Conservation (phyloP, 352 stramenopile species). For the Pythium pectinolyticum region DNA sequence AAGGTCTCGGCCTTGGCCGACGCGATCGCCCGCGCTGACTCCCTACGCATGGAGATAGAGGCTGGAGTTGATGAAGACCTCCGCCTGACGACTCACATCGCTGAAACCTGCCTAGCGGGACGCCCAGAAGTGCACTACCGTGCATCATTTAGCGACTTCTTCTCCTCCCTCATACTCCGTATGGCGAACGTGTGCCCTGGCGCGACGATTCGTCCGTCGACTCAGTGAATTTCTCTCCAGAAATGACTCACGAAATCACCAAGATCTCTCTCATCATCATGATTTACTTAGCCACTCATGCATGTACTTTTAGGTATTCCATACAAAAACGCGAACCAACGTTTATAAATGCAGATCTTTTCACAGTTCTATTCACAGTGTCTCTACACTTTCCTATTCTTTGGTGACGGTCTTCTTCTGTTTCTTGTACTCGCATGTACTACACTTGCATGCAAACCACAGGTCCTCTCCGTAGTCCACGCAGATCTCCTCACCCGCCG, state of each 20-base stretch:
- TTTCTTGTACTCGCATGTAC: not conserved
- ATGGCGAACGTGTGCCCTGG: not conserved
- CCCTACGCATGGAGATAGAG: not conserved
- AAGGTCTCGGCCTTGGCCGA: not conserved
- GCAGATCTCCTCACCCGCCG: not conserved
- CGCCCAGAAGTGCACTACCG: not conserved
- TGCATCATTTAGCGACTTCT: not conserved
- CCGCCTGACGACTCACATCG: not conserved
- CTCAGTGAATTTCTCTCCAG: not conserved
- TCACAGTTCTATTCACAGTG: not conserved
- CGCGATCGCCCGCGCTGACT: not conserved
- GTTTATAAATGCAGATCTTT: not conserved
- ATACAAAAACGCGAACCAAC: no score
- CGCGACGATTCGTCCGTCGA: not conserved
- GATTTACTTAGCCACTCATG: no score
- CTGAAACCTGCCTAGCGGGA: not conserved
- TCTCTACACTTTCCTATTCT: not conserved
- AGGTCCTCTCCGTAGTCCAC: slow-evolving; percentile 3
- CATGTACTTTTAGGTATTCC: no score
- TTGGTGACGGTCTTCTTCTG: not conserved
- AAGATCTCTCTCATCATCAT: no score
- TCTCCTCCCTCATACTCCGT: not conserved
- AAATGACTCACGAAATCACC: no score
- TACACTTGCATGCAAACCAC: not conserved
- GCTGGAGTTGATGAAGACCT: not conserved